phyloP scores from a whole-genome alignment of 2,329 filamentous ascomycete genomes.

The Diaporthe capsici region DNA sequence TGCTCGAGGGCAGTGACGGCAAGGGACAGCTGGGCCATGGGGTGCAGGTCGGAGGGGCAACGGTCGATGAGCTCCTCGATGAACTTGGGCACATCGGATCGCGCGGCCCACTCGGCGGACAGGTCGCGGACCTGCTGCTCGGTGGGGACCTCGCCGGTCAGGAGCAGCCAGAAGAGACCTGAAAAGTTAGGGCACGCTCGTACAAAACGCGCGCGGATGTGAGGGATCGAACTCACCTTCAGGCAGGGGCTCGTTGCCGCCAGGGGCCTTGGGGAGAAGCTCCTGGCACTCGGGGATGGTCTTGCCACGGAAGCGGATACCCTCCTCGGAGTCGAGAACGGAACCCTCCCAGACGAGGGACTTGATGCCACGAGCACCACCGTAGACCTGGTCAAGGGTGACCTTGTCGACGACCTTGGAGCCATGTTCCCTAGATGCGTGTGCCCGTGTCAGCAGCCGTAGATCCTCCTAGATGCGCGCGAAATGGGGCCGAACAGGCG shows the following conservation, averaged over 20 bases:
- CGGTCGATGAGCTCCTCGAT: conserved; percentile 99
- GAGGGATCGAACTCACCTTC: conserved; percentile 73
- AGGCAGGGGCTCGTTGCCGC: conserved; percentile 95
- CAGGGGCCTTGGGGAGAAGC: conserved; percentile 95
- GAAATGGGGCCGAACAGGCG: conserved; percentile 39
- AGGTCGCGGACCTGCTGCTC: conserved; percentile 99
- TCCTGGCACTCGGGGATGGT: conserved; percentile 99
- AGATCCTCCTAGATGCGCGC: conserved; percentile 26
- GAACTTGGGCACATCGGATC: conserved; percentile 97
- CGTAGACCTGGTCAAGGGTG: conserved; percentile 99
- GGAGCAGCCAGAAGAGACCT: conserved; percentile 99
- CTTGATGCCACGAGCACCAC: conserved; percentile 99
- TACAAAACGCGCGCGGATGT: not conserved
- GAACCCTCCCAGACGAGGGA: conserved; percentile 98
- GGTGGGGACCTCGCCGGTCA: conserved; percentile 96
- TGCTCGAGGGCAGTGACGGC: conserved; percentile 98
- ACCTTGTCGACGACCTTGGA: conserved; percentile 97
- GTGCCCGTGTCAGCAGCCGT: conserved; percentile 46
- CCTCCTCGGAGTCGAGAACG: conserved; percentile 97
- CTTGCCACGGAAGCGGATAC: conserved; percentile 99
- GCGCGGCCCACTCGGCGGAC: conserved; percentile 98
- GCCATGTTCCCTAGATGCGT: conserved; percentile 81
- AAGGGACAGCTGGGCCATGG: conserved; percentile 99
- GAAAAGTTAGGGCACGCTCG: conserved; percentile 26
- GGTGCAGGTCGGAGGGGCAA: conserved; percentile 98